Percentiles rank a stretch among this genome's conserved stretches.
Evolutionary conservation across 208 protist genomes (phyloP).

Genomic region (Crithidia bombi): DNA sequence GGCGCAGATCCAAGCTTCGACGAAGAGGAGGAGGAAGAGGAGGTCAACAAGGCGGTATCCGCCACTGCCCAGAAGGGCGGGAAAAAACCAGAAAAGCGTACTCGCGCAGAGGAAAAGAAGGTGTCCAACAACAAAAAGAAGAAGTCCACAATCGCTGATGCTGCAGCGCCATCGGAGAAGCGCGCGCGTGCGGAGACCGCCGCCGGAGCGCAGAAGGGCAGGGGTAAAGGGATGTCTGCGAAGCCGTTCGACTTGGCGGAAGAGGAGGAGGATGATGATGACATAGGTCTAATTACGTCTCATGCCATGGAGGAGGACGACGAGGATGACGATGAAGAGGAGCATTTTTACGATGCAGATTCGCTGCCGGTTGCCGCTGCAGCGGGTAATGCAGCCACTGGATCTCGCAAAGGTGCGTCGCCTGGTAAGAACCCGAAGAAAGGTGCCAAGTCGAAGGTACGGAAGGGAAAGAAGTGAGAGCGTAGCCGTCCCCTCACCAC

Average conservation of each 20-base stretch:
- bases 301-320: conserved; percentile 24
- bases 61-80: conserved; percentile 12
- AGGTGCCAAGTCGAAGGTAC: conserved; percentile 9
- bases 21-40: conserved; percentile 30
- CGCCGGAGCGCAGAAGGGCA: neutral
- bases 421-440: conserved; percentile 38
- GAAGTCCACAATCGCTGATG: too few relatives aligned
- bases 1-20: conserved; percentile 24
- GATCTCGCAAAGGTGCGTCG: conserved; percentile 6
- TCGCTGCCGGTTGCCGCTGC: conserved; percentile 19
- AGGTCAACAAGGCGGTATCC: conserved; percentile 22
- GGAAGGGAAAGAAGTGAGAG: conserved; percentile 12
- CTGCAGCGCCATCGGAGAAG: conserved; percentile 13
- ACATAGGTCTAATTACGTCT: conserved; percentile 16
- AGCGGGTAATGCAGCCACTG: conserved; percentile 1
- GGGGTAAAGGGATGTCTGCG: conserved; percentile 4
- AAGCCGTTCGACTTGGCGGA: neutral
- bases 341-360: conserved; percentile 77
- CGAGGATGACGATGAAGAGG: conserved; percentile 67
- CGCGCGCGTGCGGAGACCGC: conserved; percentile 18
- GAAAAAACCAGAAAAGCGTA: conserved; percentile 28
- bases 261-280: conserved; percentile 15
- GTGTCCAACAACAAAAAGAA: neutral
- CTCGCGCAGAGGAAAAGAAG: conserved; percentile 7
- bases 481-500: too few relatives aligned